A percentile compares a stretch with the other conserved stretches of the same genome.
Conservation (phyloP, 2,329 filamentous ascomycete species). For the Lachnellula occidentalis region DNA sequence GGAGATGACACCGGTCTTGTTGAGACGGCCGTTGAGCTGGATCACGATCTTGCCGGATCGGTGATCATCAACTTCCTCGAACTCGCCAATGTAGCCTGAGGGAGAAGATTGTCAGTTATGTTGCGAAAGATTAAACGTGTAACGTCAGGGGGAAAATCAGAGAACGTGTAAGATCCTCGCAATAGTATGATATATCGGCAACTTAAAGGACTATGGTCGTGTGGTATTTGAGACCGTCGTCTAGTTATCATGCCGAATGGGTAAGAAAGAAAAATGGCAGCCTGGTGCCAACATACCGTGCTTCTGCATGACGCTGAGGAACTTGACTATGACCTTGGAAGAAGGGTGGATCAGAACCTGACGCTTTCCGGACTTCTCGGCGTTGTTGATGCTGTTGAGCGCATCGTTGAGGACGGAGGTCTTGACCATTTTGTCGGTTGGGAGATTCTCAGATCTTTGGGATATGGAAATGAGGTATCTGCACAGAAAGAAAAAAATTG, state of each 20-base stretch:
- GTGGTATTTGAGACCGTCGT: constrained; percentile 77
- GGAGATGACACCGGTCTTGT: constrained; percentile 99
- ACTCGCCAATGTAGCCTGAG: constrained; percentile 96
- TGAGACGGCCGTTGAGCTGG: constrained; percentile 97
- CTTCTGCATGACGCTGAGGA: constrained; percentile 98
- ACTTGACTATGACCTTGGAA: constrained; percentile 99
- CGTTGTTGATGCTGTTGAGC: constrained; percentile 99
- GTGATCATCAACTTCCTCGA: constrained; percentile 99
- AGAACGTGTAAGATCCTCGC: constrained; percentile 98
- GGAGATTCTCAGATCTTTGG: constrained; percentile 75
- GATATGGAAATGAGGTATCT: constrained; percentile 61
- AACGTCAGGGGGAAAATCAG: constrained; percentile 69
- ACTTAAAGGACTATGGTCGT: constrained; percentile 99
- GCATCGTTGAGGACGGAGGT: constrained; percentile 99
- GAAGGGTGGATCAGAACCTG: constrained; percentile 96
- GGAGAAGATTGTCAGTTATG: constrained; percentile 56
- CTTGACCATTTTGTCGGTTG: constrained; percentile 88
- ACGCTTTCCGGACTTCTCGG: constrained; percentile 99
- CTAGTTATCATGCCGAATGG: constrained; percentile 99
- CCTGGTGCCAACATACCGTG: constrained; percentile 70
- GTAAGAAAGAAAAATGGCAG: constrained; percentile 7
- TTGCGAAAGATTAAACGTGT: constrained; percentile 94
- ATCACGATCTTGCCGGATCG: constrained; percentile 99
- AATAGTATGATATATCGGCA: constrained; percentile 82
- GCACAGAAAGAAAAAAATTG: constrained; percentile 26